Percentiles rank a stretch among this genome's conserved stretches.
These are phyloP conservation scores for Fraxinus floribunda DNA, from an alignment of 305 asterid species.

Conservation along the genomic window DNA sequence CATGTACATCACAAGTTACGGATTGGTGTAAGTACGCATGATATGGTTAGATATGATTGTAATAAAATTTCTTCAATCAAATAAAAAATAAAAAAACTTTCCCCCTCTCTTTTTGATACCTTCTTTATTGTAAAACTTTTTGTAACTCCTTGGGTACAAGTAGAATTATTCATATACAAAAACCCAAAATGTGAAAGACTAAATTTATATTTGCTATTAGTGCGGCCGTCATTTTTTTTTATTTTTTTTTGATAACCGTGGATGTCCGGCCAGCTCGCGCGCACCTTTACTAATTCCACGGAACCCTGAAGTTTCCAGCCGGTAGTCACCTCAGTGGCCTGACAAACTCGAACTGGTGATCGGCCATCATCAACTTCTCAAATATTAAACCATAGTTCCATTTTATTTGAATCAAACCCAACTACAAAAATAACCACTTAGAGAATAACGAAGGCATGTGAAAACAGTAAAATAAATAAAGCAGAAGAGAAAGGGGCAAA, in stretches of 20 bases:
- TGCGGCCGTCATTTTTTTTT: not conserved
- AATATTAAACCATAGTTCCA: not conserved
- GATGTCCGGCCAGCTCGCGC: no score
- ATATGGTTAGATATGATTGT: not conserved
- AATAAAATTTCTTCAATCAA: no score
- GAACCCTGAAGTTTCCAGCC: no score
- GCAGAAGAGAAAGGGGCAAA: not conserved
- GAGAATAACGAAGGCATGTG: not conserved
- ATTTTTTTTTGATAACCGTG: no score
- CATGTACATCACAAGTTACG: not conserved
- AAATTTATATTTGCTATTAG: not conserved
- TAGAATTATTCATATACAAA: not conserved
- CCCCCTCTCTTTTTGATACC: no score
- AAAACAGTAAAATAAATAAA: not conserved
- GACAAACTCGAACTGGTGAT: no score
- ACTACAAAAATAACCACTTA: not conserved
- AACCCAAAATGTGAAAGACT: not conserved
- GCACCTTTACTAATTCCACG: no score
- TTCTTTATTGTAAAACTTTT: no score
- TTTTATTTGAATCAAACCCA: not conserved
- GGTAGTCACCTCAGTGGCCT: no score
- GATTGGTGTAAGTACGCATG: not conserved
- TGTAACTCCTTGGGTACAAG: no score
- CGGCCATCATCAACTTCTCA: not conserved
- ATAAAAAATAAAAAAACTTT: no score